Evolutionary conservation across 805 yeast species (phyloP).

Genomic region (Metschnikowia noctiluminum): DNA sequence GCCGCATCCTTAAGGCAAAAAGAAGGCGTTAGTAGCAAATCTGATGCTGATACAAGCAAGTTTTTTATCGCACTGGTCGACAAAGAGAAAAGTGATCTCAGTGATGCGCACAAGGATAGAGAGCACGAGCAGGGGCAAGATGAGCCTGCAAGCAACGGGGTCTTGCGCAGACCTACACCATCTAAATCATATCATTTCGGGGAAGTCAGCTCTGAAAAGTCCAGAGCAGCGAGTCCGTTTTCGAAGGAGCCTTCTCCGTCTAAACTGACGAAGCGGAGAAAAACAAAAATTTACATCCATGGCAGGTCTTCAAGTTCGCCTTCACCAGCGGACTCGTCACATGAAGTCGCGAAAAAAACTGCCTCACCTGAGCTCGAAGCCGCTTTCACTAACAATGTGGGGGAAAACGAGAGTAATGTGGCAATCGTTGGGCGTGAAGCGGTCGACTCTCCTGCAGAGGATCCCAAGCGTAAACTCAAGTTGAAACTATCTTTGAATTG

Average conservation of each 20-base stretch:
- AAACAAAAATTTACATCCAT: conserved; percentile 29
- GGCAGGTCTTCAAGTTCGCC: conserved; percentile 10
- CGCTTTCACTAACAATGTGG: neutral
- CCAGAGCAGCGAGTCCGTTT: conserved; percentile 17
- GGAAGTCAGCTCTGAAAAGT: conserved; percentile 1
- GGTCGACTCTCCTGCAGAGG: conserved; percentile 4
- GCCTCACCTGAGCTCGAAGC: neutral
- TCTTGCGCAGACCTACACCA: neutral
- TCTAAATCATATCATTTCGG: conserved; percentile 4
- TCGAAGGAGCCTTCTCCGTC: conserved; percentile 11
- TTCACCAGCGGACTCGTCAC: conserved; percentile 5
- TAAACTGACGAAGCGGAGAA: conserved; percentile 20
- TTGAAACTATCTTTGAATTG: conserved; percentile 11
- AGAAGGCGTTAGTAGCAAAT: too few relatives aligned
- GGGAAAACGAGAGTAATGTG: neutral
- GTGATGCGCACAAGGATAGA: too few relatives aligned
- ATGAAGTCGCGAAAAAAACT: neutral
- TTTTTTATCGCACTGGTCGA: too few relatives aligned
- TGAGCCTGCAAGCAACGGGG: too few relatives aligned
- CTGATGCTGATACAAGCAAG: too few relatives aligned
- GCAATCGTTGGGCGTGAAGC: conserved; percentile 1
- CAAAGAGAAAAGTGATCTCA: too few relatives aligned
- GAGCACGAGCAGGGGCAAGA: too few relatives aligned
- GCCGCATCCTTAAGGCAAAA: too few relatives aligned
- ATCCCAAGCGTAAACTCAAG: conserved; percentile 12